phyloP scores from a whole-genome alignment of 306 rosid genomes.

The Carpinus fangiana region DNA sequence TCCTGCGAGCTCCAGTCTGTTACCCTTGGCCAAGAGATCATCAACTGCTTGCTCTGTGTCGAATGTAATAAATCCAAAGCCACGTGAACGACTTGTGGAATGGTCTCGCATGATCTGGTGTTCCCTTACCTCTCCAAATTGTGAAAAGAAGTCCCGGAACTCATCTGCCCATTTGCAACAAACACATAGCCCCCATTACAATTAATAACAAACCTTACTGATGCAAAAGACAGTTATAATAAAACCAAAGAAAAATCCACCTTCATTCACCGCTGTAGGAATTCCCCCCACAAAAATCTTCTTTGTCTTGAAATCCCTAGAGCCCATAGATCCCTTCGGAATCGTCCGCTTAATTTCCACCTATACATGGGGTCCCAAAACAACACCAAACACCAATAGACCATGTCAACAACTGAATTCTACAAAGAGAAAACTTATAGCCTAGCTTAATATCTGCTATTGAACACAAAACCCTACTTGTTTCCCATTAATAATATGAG shows the following conservation, averaged over 20 bases:
- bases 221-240: neutral
- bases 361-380: constrained; percentile 44
- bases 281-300: constrained; percentile 94
- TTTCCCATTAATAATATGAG: constrained; percentile 78
- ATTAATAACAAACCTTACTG: constrained; percentile 10
- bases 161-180: constrained; percentile 53
- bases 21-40: constrained; percentile 77
- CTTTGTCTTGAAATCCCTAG: constrained; percentile 88
- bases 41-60: constrained; percentile 89
- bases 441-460: constrained; percentile 32
- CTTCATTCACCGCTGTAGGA: constrained; percentile 85
- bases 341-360: constrained; percentile 98
- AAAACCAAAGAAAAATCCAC: constrained; percentile 42
- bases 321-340: constrained; percentile 79
- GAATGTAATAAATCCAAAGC: constrained; percentile 79
- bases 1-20: constrained; percentile 86
- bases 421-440: constrained; percentile 1
- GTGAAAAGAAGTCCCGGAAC: constrained; percentile 72
- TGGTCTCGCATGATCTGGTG: constrained; percentile 91
- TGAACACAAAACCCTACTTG: constrained; percentile 52
- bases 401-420: constrained; percentile 19
- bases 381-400: constrained; percentile 9
- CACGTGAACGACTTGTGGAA: constrained; percentile 85
- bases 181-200: constrained; percentile 15
- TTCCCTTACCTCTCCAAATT: constrained; percentile 78